A percentile compares a stretch with the other conserved stretches of the same genome.
phyloP scores from a whole-genome alignment of 2,329 filamentous ascomycete species.

The Fusarium sp. region DNA sequence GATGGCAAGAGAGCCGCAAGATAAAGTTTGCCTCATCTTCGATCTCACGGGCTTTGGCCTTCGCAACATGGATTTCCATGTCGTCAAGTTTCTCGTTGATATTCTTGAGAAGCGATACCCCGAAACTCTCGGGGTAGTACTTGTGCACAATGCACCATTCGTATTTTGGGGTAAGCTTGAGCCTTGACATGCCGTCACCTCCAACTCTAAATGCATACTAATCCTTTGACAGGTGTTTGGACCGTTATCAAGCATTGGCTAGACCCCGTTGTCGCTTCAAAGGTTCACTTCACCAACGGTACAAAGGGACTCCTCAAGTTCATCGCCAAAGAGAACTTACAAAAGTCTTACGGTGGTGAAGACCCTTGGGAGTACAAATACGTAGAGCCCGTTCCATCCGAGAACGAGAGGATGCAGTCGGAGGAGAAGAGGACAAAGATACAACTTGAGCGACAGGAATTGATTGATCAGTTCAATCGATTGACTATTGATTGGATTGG shows the following conservation, averaged over 20 bases:
- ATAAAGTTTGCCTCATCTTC: conserved; percentile 65
- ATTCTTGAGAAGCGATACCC: conserved; percentile 84
- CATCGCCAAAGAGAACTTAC: conserved; percentile 66
- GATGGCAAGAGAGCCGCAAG: conserved; percentile 42
- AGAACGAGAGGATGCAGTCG: conserved; percentile 63
- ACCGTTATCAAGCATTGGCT: conserved; percentile 81
- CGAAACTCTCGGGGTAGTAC: conserved; percentile 76
- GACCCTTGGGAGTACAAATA: conserved; percentile 76
- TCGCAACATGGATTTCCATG: conserved; percentile 81
- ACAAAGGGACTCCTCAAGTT: conserved; percentile 71
- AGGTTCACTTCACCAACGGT: conserved; percentile 77
- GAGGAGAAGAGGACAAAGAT: conserved; percentile 60
- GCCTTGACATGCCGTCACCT: fast-evolving
- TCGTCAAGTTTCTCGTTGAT: conserved; percentile 83
- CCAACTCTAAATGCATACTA: background rate
- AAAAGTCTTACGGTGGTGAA: conserved; percentile 74
- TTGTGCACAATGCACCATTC: conserved; percentile 82
- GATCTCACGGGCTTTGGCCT: conserved; percentile 79
- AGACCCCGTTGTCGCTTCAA: conserved; percentile 79
- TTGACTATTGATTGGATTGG: conserved; percentile 32
- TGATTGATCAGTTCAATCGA: conserved; percentile 68
- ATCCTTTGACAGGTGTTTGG: conserved; percentile 55
- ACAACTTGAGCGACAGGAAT: conserved; percentile 61
- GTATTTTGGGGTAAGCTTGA: conserved; percentile 65
- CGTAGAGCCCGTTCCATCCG: conserved; percentile 67